phyloP scores from a whole-genome alignment of 176 grass and related monocot genomes.

The Carex kokanica region DNA sequence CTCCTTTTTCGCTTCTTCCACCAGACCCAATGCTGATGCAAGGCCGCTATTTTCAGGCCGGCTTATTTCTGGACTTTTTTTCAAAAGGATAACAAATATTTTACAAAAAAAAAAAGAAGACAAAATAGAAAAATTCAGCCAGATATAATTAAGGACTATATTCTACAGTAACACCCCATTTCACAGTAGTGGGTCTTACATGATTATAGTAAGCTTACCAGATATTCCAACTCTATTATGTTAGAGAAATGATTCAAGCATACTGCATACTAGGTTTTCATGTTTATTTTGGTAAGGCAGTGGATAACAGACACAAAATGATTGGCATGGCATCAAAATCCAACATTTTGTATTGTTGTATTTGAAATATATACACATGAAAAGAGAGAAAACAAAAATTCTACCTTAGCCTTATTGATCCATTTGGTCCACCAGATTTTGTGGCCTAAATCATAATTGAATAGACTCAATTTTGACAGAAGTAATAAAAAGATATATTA shows the following conservation, averaged over 20 bases:
- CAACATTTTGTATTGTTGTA: background rate
- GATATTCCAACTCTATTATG: background rate
- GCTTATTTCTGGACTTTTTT: conserved; percentile 82
- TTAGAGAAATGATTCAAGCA: background rate
- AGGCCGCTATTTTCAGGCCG: conserved; percentile 90
- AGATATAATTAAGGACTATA: background rate
- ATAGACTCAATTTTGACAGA: background rate
- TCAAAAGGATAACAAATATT: conserved; percentile 6
- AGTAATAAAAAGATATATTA: background rate
- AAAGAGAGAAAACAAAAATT: background rate
- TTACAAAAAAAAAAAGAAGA: background rate
- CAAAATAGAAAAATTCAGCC: background rate
- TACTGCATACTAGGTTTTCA: background rate
- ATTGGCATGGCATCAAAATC: background rate
- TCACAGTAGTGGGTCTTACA: background rate
- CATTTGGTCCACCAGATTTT: conserved; percentile 93
- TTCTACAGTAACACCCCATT: background rate
- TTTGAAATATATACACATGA: background rate
- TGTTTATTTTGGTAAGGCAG: background rate
- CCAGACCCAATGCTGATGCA: conserved; percentile 59
- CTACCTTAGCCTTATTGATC: conserved; percentile 95
- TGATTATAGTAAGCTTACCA: background rate
- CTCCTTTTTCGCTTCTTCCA: conserved; percentile 70
- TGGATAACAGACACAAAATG: background rate
- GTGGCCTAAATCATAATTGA: conserved; percentile 55